A percentile compares a stretch with the other conserved stretches of the same genome.
Evolutionary conservation across 1,139 yeast genomes (phyloP).

Genomic region (Magnusiomyces tetraspermus): DNA sequence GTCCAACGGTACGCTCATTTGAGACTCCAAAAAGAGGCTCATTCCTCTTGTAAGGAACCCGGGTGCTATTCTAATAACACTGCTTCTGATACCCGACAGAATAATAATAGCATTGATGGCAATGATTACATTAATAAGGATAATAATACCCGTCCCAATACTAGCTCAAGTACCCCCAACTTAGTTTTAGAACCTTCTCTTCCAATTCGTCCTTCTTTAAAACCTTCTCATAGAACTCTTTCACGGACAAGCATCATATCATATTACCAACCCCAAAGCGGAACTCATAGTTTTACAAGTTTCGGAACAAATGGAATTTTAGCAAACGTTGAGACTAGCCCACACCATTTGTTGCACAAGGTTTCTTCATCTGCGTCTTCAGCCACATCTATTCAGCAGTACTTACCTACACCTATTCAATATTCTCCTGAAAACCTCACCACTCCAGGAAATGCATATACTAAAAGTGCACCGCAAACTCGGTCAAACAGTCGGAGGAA

Average conservation of each 20-base stretch:
- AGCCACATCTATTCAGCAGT: too few species aligned
- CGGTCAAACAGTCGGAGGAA: background rate
- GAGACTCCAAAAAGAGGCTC: constrained; percentile 9
- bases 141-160: background rate
- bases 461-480: background rate
- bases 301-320: background rate
- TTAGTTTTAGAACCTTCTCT: background rate
- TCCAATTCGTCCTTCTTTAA: background rate
- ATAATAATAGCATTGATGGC: background rate
- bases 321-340: background rate
- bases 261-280: background rate
- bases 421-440: too few species aligned
- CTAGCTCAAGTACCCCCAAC: background rate
- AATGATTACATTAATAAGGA: background rate
- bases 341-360: too few species aligned
- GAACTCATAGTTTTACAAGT: background rate
- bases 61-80: background rate
- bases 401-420: too few species aligned
- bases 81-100: too few species aligned
- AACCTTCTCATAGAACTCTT: background rate
- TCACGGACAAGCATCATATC: background rate
- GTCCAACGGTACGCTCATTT: constrained; percentile 35
- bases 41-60: constrained; percentile 2
- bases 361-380: too few species aligned
- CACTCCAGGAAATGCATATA: background rate